Percentiles rank a stretch among this genome's conserved stretches.
Evolutionary conservation across 305 asterid genomes (phyloP).

Genomic region (Fraxinus xanthoxyloides): DNA sequence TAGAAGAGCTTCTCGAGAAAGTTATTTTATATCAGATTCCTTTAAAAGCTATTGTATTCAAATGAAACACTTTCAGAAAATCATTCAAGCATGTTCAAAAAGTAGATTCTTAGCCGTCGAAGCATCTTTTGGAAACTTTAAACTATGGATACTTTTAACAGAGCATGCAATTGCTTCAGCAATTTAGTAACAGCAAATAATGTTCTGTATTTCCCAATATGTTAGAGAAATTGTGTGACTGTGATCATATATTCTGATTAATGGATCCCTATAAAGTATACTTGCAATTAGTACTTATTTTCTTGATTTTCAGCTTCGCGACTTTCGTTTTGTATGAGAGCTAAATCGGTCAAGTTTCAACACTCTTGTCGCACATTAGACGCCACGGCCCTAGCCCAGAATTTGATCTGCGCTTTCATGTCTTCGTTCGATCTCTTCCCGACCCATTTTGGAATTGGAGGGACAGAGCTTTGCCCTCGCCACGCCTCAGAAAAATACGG

Average conservation of each 20-base stretch:
- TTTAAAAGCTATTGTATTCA: not conserved
- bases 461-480: constrained; percentile 21
- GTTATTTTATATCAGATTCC: too few relatives aligned
- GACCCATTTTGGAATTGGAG: constrained; percentile 25
- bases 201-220: not conserved
- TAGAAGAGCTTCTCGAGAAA: not conserved
- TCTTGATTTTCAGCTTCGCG: too few relatives aligned
- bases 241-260: not conserved
- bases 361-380: constrained; percentile 81
- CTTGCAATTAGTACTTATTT: not conserved
- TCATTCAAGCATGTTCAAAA: too few relatives aligned
- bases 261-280: not conserved
- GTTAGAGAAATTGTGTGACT: not conserved
- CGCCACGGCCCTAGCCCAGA: constrained; percentile 93
- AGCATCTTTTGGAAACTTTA: not conserved
- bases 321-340: too few relatives aligned
- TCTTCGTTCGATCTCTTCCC: constrained; percentile 46
- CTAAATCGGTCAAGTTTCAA: not conserved
- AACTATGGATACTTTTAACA: not conserved
- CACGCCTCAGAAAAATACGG: constrained; percentile 15
- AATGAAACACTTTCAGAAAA: too few relatives aligned
- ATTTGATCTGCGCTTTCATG: constrained; percentile 78
- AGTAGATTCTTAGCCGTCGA: too few relatives aligned
- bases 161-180: not conserved
- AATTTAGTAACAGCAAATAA: not conserved